Conservation (phyloP, 495 filamentous ascomycete species). For the Tuber borchii region DNA sequence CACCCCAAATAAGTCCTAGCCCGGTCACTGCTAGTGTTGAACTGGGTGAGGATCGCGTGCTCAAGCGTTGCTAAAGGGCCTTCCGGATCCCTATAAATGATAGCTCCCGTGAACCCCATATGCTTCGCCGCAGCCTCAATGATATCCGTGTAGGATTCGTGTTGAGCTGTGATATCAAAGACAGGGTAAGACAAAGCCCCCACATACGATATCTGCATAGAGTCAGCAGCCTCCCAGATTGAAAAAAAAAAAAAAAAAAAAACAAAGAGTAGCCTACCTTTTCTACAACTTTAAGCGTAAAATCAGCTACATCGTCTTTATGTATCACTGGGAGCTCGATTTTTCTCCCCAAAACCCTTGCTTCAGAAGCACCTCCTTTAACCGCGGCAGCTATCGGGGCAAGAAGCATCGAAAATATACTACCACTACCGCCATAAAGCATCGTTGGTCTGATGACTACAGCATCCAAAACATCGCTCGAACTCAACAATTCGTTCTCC, state of each 20-base stretch:
- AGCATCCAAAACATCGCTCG: constrained; percentile 8
- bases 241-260: not conserved
- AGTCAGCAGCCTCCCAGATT: not conserved
- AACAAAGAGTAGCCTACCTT: not conserved
- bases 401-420: not conserved
- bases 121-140: not conserved
- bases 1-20: constrained; percentile 10
- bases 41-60: not conserved
- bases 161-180: constrained; percentile 8
- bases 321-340: constrained; percentile 6
- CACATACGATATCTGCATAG: not conserved
- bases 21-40: constrained; percentile 9
- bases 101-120: constrained; percentile 11
- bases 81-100: constrained; percentile 6
- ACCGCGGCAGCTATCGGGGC: not conserved
- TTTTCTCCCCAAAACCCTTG: constrained; percentile 3
- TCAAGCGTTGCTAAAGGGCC: not conserved
- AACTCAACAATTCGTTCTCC: constrained; percentile 5
- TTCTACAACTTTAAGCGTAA: constrained; percentile 7
- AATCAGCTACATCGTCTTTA: constrained; percentile 10
- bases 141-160: constrained; percentile 8
- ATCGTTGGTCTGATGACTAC: constrained; percentile 3
- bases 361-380: not conserved
- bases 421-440: constrained; percentile 5
- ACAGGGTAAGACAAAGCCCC: not conserved